Base-by-base conservation (phyloP, 2,329 filamentous ascomycete species). In the Alternaria hordeiaustralica region DNA sequence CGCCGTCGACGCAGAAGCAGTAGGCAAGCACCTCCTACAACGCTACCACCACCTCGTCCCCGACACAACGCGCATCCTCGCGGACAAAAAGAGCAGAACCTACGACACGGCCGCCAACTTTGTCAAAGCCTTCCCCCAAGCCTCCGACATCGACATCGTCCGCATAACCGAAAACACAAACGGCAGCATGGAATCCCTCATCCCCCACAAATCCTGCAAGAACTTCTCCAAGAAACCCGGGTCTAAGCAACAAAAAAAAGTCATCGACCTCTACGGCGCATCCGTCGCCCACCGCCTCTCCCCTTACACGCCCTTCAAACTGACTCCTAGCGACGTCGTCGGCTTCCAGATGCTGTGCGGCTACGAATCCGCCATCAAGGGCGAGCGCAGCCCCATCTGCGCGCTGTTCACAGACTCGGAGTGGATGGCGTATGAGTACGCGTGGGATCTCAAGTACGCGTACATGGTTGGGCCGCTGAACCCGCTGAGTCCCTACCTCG, bases 401-500 rank as follows among this genome's bases (percentile, higher is more conserved):
- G 81, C 82, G 23, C 81, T 88, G n/a, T 90, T 90, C 73, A 82
- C 83, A 0, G 84, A 88, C 0, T 83, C 87, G 58, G 88, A 90
- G 68, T 90, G 88, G 88, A 86, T 90, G 51, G 82, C 83, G 2
- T 90, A 88, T 79, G 88, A 90, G 74, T 90, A 90, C 70, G 82
- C 86, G 0, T 87, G 87, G 69, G 88, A 90, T 61, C 76, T 90
- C 56, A 84, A 85, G 68, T 90, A 90, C 73, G 87, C 87, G 66
- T 87, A 89, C 77, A 91, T 90, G 78, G 80, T 85, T 6, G 89
- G 89, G 9, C 90, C 91, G 57, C 87, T 89, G 5, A 88, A 86
- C 65, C 74, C 74, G 12, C 77, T 87, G 0, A 84, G 87, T 0
- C 87, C 87, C 0, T 83, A 83, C 43, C 82, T 90, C 4, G 89